Conservation (phyloP, 1,284 basidiomycete genomes). For the Boletus mariae region DNA sequence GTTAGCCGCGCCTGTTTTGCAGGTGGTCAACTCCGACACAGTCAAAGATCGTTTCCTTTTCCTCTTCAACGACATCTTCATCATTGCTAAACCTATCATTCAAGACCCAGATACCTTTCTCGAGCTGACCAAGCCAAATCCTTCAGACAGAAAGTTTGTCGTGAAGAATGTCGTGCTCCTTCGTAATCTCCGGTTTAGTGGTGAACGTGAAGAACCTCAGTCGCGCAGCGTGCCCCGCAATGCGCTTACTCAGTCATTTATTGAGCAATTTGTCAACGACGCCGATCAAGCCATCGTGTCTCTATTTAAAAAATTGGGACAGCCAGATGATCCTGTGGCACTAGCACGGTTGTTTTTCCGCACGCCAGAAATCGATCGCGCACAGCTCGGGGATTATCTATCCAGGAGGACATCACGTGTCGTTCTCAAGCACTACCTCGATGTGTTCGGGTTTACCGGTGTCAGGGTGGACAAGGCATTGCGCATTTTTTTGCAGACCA, state of each 20-base stretch:
- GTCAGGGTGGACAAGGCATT: slow-evolving; percentile 87
- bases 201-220: slow-evolving; percentile 58
- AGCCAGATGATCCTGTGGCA: slow-evolving; percentile 58
- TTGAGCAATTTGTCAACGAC: slow-evolving; percentile 70
- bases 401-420: slow-evolving; percentile 66
- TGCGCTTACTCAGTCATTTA: slow-evolving; percentile 65
- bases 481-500: slow-evolving; percentile 80
- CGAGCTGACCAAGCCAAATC: slow-evolving; percentile 58
- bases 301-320: slow-evolving; percentile 56
- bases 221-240: slow-evolving; percentile 46
- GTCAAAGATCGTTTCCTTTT: slow-evolving; percentile 97
- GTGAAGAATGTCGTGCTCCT: slow-evolving; percentile 87
- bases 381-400: slow-evolving; percentile 82
- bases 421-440: slow-evolving; percentile 81
- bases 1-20: slow-evolving; percentile 82
- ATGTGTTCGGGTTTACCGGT: slow-evolving; percentile 80
- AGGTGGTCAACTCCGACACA: slow-evolving; percentile 90
- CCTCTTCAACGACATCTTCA: slow-evolving; percentile 90
- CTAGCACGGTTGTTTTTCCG: slow-evolving; percentile 84
- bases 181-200: slow-evolving; percentile 63
- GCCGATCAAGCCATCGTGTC: slow-evolving; percentile 67
- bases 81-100: slow-evolving; percentile 76
- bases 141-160: slow-evolving; percentile 78
- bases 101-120: slow-evolving; percentile 59
- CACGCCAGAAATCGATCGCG: slow-evolving; percentile 80